Percentiles rank a stretch among this genome's conserved stretches.
phyloP scores from a whole-genome alignment of 345 rosid genomes.

The Melastoma malabathricum region DNA sequence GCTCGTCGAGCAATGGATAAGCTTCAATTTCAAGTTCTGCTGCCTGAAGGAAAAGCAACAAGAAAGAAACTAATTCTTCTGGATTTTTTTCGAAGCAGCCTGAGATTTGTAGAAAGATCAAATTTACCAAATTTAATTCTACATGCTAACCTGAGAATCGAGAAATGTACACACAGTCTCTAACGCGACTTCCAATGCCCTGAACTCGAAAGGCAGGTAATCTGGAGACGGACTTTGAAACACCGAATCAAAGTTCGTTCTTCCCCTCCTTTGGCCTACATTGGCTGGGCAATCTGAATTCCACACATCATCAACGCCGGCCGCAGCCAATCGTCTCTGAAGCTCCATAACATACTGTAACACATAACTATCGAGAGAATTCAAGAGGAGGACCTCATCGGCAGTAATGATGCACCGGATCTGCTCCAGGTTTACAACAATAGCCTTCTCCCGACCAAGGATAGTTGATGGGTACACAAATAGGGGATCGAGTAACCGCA shows the following conservation, averaged over 20 bases:
- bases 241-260: conserved; percentile 52
- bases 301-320: conserved; percentile 63
- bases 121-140: too few relatives aligned
- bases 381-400: conserved; percentile 86
- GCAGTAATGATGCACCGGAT: conserved; percentile 92
- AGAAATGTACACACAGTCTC: conserved; percentile 97
- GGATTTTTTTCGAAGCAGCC: too few relatives aligned
- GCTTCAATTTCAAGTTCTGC: conserved; percentile 99
- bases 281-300: conserved; percentile 40
- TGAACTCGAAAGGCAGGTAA: conserved; percentile 94
- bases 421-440: conserved; percentile 90
- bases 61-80: too few relatives aligned
- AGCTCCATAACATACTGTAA: conserved; percentile 93
- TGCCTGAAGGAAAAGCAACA: too few relatives aligned
- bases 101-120: too few relatives aligned
- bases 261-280: conserved; percentile 36
- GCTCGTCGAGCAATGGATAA: conserved; percentile 89
- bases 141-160: conserved; percentile 15
- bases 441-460: conserved; percentile 97
- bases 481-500: conserved; percentile 85
- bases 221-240: conserved; percentile 70
- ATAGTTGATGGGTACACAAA: conserved; percentile 96
- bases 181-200: conserved; percentile 30
- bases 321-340: conserved; percentile 60
- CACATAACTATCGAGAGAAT: conserved; percentile 94